Conservation (phyloP, 306 rosid species). For the Sicyos edulis region DNA sequence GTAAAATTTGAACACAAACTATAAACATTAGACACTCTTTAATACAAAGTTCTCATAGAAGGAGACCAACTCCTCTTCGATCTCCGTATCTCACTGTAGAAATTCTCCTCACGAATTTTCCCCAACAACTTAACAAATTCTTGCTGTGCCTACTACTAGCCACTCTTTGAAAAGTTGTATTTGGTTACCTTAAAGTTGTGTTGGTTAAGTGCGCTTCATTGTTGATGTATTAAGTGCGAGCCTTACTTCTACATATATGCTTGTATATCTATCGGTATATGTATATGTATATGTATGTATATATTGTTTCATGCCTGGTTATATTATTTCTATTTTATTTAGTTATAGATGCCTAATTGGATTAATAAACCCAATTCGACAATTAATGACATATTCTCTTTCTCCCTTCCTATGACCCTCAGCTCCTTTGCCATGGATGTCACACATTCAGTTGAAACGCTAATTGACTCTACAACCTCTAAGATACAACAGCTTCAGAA, state of each 20-base stretch:
- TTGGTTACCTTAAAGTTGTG: neutral
- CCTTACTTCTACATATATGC: neutral
- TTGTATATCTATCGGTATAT: too few relatives aligned
- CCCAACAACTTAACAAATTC: too few relatives aligned
- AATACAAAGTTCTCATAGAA: too few relatives aligned
- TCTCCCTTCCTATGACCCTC: constrained; percentile 21
- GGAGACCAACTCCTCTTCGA: too few relatives aligned
- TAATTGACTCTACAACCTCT: constrained; percentile 76
- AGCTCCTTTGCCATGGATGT: constrained; percentile 75
- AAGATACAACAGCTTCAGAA: constrained; percentile 93
- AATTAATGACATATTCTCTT: neutral
- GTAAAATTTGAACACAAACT: too few relatives aligned
- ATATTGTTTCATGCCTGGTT: neutral
- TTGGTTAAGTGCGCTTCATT: neutral
- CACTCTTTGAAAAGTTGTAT: too few relatives aligned
- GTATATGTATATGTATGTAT: too few relatives aligned
- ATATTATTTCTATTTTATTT: neutral
- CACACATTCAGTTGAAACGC: constrained; percentile 52
- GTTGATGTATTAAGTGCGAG: neutral
- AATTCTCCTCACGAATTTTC: too few relatives aligned
- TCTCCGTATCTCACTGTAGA: too few relatives aligned
- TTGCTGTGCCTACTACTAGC: too few relatives aligned
- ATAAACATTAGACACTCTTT: too few relatives aligned
- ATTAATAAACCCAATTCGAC: neutral
- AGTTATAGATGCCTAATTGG: neutral